Conservation (phyloP, 2,329 filamentous ascomycete species). For the Rhinocladiella mackenziei region DNA sequence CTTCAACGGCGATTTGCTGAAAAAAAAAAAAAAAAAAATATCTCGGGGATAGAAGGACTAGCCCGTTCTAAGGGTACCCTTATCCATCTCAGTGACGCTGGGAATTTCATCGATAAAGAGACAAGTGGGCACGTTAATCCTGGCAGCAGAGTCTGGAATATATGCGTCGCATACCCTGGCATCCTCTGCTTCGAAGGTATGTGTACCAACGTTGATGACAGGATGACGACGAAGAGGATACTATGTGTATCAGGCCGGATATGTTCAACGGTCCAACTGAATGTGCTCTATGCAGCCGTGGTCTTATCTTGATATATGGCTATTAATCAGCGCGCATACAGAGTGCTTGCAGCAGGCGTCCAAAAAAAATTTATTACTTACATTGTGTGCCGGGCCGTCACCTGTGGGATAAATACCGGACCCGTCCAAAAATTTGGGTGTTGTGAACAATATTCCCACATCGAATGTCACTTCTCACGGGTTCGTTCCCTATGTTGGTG, state of each 20-base stretch:
- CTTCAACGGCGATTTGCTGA: constrained; percentile 14
- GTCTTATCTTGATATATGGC: background rate
- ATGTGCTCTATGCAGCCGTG: constrained; percentile 4
- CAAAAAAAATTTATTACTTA: constrained; percentile 18
- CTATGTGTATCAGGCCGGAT: constrained; percentile 10
- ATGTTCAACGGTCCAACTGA: constrained; percentile 21
- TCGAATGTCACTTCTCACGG: constrained; percentile 8
- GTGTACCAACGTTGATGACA: constrained; percentile 1
- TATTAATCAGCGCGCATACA: background rate
- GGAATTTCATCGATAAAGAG: constrained; percentile 20
- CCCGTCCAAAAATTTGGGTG: constrained; percentile 11
- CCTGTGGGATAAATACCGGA: constrained; percentile 15
- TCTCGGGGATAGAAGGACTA: constrained; percentile 18
- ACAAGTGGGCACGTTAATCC: constrained; percentile 18
- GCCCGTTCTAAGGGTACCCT: constrained; percentile 14
- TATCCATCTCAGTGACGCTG: constrained; percentile 16
- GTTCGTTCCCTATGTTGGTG: constrained; percentile 17
- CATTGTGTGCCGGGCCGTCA: constrained; percentile 16
- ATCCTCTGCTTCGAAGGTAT: no score
- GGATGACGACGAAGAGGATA: constrained; percentile 21
- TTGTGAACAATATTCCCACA: constrained; percentile 12
- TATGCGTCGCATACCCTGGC: constrained; percentile 1
- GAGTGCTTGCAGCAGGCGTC: constrained; percentile 16
- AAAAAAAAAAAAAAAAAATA: constrained; percentile 9
- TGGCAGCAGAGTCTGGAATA: constrained; percentile 22